These are phyloP conservation scores for Triticum aestivum DNA, from an alignment of 176 grass and related monocot genomes.

Conservation along the genomic window IWGSC_CS_RefSeq_v2.1 NC_057809.1:597373913-597374412, in stretches of 20 bases:
- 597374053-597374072: too few relatives aligned
- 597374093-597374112: neutral
- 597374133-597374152: neutral
- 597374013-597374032: neutral
- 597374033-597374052: neutral
- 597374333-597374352: neutral
- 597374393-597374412: too few relatives aligned
- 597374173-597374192: too few relatives aligned
- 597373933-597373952: too few relatives aligned
- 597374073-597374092: too few relatives aligned
- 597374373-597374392: too few relatives aligned
- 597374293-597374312: neutral
- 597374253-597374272: neutral
- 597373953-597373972: too few relatives aligned
- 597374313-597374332: constrained; percentile 4
- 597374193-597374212: neutral
- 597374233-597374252: neutral
- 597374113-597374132: too few relatives aligned
- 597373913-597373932: too few relatives aligned
- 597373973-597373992: too few relatives aligned
- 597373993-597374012: too few relatives aligned
- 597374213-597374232: neutral
- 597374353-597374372: neutral
- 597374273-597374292: too few relatives aligned
- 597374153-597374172: neutral